Evolutionary conservation across 768 basidiomycete species (phyloP), one percentile per base, ranked within the genome.

Genomic region (Trametes sanguinea): DNA sequence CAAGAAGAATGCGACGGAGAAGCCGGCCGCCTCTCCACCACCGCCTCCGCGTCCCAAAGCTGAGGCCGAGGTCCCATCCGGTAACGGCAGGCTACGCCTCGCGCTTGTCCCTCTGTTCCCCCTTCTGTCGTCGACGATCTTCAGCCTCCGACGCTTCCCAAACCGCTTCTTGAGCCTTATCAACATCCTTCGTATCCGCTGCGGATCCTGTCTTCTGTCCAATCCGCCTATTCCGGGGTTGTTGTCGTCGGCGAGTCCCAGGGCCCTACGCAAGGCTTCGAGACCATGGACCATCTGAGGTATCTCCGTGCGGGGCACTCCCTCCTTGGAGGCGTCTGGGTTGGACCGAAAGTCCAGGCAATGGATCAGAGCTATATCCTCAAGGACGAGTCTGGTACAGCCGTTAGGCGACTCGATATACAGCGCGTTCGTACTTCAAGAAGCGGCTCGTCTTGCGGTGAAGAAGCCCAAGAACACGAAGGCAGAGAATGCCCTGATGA

Each of bases 361-460:
- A 70, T 73, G 42, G 78, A 65, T 13, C 53, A 63, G 35, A 60
- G 37, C 14, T 72, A 75, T 14, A 76, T 81, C 14, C 55, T 78
- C 10, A 75, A 74, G 39, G 86, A 94, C 69, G 79, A 80, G 17
- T 78, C 78, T 48, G 83, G 84, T n/a, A 7, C 78, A 74, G 2
- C 76, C 77, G 3, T 74, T 90, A 1, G 89, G 90, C 10, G 89
- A 92, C 67, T 90, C 91, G 1, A 87, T 95, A 50, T 96, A 96
- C 71, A 81, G 79, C 22, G 81, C 94, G 0, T 98, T 98, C 71
- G 80, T 90, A 6, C 72, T 97, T 16, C 95, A 98, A 72, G 96
- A 98, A 71, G 91, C 89, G 2, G 88, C 80, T 13, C 83, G 92
- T 9, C 74, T 98, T 33, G 83, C 89, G 11, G 79, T 60, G 14